These are phyloP conservation scores for Globisporangium echinulatum DNA, from an alignment of 352 stramenopile genomes.

Conservation along the genomic window DNA sequence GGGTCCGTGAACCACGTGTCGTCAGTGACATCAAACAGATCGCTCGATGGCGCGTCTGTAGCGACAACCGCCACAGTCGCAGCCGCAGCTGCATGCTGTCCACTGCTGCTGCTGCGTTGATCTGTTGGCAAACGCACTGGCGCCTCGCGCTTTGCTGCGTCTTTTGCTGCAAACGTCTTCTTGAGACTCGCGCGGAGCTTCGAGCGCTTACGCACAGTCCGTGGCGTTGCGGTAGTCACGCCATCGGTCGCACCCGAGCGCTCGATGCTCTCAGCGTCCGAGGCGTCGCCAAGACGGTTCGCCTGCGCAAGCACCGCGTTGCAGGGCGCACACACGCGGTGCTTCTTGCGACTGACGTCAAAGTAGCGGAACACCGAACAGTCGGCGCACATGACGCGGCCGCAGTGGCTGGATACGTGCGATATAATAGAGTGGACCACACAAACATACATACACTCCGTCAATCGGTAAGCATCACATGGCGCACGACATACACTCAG, in stretches of 20 bases:
- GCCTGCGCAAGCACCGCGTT: constrained; percentile 18
- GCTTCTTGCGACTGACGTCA: constrained; percentile 47
- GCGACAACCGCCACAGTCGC: not conserved
- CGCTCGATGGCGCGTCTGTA: not conserved
- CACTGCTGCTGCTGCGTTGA: too few relatives aligned
- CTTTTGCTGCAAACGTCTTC: constrained; percentile 13
- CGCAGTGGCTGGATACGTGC: constrained; percentile 28
- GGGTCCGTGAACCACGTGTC: constrained; percentile 63
- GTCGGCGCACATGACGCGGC: constrained; percentile 70
- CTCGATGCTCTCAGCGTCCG: constrained; percentile 1
- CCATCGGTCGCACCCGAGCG: constrained; percentile 6
- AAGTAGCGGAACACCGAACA: constrained; percentile 69
- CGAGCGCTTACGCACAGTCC: not conserved
- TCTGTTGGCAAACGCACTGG: not conserved
- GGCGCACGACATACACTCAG: too few relatives aligned
- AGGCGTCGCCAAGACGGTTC: constrained; percentile 4
- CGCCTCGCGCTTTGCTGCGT: constrained; percentile 6
- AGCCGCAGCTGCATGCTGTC: not conserved
- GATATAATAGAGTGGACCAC: not conserved
- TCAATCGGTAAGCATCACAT: not conserved
- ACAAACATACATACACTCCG: not conserved
- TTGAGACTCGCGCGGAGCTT: constrained; percentile 14
- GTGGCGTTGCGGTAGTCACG: not conserved
- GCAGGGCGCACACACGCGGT: constrained; percentile 55
- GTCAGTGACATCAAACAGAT: constrained; percentile 45